phyloP scores from a whole-genome alignment of 176 grass and related monocot genomes.

The Carex parvula region DNA sequence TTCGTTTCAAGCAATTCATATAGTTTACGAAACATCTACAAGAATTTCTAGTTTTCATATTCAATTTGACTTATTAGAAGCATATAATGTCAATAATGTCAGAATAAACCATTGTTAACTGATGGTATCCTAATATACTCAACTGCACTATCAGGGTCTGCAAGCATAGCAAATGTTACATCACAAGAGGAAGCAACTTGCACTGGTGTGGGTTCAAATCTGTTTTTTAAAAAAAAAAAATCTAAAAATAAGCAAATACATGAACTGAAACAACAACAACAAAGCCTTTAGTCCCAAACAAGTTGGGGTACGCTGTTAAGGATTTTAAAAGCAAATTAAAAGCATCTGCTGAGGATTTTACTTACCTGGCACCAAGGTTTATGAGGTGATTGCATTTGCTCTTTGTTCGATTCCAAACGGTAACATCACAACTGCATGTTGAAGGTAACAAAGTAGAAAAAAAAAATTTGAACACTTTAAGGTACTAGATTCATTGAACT shows the following conservation, averaged over 20 bases:
- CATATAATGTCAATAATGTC: not conserved
- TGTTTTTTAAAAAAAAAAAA: constrained; percentile 25
- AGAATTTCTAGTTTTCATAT: not conserved
- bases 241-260: not conserved
- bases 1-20: not conserved
- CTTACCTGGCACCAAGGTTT: constrained; percentile 69
- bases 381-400: constrained; percentile 82
- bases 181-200: constrained; percentile 61
- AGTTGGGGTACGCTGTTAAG: too few relatives aligned
- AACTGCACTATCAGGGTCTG: constrained; percentile 72
- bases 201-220: constrained; percentile 65
- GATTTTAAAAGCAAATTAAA: too few relatives aligned
- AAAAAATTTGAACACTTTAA: not conserved
- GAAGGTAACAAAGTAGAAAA: not conserved
- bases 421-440: constrained; percentile 50
- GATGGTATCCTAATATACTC: not conserved
- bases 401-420: constrained; percentile 82
- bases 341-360: not conserved
- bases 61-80: not conserved
- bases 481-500: not conserved
- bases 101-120: not conserved
- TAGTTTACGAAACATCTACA: not conserved
- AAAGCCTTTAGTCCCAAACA: too few relatives aligned
- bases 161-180: constrained; percentile 83
- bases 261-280: not conserved